Percentiles rank a stretch among this genome's conserved stretches.
Evolutionary conservation across 2,329 filamentous ascomycete species (phyloP).

Genomic region (Colletotrichum lindemuthianum): DNA sequence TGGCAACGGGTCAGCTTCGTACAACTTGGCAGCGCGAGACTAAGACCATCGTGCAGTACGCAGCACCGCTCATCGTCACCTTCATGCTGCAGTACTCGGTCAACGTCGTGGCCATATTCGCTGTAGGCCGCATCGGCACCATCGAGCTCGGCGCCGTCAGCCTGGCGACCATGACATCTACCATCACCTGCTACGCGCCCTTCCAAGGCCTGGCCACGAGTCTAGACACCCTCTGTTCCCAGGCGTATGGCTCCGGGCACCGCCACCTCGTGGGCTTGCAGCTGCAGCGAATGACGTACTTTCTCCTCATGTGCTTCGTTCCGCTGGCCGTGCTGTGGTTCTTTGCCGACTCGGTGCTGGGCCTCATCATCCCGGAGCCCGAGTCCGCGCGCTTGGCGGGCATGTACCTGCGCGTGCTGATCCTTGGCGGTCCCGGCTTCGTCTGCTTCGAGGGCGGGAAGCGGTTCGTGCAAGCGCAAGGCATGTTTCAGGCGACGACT

Average conservation of each 20-base stretch:
- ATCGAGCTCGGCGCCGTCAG: slow-evolving; percentile 60
- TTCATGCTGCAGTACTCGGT: slow-evolving; percentile 86
- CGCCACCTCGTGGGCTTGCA: slow-evolving; percentile 86
- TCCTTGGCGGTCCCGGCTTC: slow-evolving; percentile 79
- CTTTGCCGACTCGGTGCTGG: slow-evolving; percentile 72
- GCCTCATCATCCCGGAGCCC: slow-evolving; percentile 52
- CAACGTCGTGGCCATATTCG: slow-evolving; percentile 84
- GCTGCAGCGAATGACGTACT: slow-evolving; percentile 82
- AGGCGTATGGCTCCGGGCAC: slow-evolving; percentile 92
- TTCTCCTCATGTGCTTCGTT: slow-evolving; percentile 76
- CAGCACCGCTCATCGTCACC: slow-evolving; percentile 75
- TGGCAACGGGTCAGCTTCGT: slow-evolving; percentile 80
- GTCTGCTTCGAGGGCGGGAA: slow-evolving; percentile 82
- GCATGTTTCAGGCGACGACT: slow-evolving; percentile 80
- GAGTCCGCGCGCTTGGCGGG: slow-evolving; percentile 77
- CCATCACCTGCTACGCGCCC: slow-evolving; percentile 80
- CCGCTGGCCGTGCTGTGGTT: slow-evolving; percentile 80
- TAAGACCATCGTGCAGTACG: slow-evolving; percentile 80
- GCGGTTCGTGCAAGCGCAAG: slow-evolving; percentile 84
- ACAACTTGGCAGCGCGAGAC: slow-evolving; percentile 93
- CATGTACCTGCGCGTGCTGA: slow-evolving; percentile 76
- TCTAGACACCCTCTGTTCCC: slow-evolving; percentile 90
- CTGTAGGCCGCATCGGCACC: slow-evolving; percentile 79
- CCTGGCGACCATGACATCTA: slow-evolving; percentile 77
- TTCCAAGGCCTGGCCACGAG: slow-evolving; percentile 89